Evolutionary conservation across 805 yeast species (phyloP), one percentile per base, ranked within the genome.

Genomic region (Zygosaccharomyces pseudorouxii): DNA sequence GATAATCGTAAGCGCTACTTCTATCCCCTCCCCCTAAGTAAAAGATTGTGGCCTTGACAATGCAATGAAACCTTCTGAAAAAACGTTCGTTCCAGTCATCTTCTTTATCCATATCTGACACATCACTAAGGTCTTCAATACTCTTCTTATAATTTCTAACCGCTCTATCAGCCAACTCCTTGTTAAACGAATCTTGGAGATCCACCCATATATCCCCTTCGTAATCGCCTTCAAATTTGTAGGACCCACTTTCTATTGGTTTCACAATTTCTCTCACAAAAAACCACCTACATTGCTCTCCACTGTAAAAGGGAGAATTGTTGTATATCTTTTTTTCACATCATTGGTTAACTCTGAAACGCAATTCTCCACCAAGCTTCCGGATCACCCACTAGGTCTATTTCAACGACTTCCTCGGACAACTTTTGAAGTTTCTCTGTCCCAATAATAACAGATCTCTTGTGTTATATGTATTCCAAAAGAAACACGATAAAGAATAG

Each of bases 311-410:
- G 23, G 33, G 10, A 23, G 16, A 18, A 42, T 12, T 8, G 10
- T 29, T 9, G 14, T 42, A 35, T 35, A 23, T 14, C 5, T 5
- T 42, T 31, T 23, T 11, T n/a, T 12, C 16, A 7, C 19, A 42
- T 18, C 7, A 23, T 4, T 23, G 20, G 19, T 25, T 42, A 33
- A 22, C n/a, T 27, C 27, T 30, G n/a, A 27, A 16, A 42, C 7
- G 40, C 40, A 35, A 35, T 35, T 35, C 19, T 28, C 40, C 40
- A 22, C 46, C 46, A 42, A 42, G 23, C 40, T 33, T n/a, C 33
- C 23, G 46, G 39, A 35, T 42, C 46, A n/a, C 39, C 31, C 4
- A 9, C 16, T 33, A 35, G 5, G 25, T 42, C 39, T 7, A 28
- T 33, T 14, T 23, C 31, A 12, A 25, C 20, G 19, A 35, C 22